Evolutionary conservation across 2,329 filamentous ascomycete species (phyloP).

Genomic region (Talaromyces funiculosus): DNA sequence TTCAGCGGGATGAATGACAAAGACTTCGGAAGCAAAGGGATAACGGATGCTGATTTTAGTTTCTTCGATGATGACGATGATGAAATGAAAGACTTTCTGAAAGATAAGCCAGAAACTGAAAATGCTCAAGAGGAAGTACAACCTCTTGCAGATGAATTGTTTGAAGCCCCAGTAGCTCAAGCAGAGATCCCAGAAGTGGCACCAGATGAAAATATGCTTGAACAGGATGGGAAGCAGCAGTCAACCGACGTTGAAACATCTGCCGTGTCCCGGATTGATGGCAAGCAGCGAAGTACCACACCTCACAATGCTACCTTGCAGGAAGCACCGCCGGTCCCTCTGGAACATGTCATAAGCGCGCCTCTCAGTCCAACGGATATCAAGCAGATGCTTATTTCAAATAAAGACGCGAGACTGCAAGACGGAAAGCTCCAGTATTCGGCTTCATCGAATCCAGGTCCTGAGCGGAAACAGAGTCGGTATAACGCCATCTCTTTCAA

Average conservation of each 20-base stretch:
- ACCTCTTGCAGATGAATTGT: background rate
- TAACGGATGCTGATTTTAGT: conserved; percentile 59
- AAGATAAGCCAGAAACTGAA: background rate
- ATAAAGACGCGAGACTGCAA: conserved; percentile 2
- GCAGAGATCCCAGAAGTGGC: conserved; percentile 6
- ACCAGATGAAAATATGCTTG: background rate
- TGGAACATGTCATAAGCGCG: conserved; percentile 31
- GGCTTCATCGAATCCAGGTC: conserved; percentile 17
- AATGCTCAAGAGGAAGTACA: background rate
- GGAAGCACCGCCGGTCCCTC: conserved; percentile 8
- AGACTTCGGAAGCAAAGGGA: conserved; percentile 49
- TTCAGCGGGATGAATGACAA: conserved; percentile 54
- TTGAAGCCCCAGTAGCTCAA: conserved; percentile 14
- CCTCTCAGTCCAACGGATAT: conserved; percentile 38
- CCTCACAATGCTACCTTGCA: background rate
- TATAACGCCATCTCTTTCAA: conserved; percentile 51
- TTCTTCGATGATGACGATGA: conserved; percentile 53
- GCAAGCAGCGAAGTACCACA: background rate
- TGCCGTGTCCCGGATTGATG: background rate
- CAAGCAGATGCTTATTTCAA: conserved; percentile 42
- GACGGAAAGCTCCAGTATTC: conserved; percentile 10
- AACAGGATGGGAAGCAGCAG: background rate
- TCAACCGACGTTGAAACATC: background rate
- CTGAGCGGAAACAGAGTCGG: conserved; percentile 30
- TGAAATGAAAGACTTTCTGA: conserved; percentile 13